phyloP scores from a whole-genome alignment of 1,284 basidiomycete genomes.

The Malassezia obtusa region DNA sequence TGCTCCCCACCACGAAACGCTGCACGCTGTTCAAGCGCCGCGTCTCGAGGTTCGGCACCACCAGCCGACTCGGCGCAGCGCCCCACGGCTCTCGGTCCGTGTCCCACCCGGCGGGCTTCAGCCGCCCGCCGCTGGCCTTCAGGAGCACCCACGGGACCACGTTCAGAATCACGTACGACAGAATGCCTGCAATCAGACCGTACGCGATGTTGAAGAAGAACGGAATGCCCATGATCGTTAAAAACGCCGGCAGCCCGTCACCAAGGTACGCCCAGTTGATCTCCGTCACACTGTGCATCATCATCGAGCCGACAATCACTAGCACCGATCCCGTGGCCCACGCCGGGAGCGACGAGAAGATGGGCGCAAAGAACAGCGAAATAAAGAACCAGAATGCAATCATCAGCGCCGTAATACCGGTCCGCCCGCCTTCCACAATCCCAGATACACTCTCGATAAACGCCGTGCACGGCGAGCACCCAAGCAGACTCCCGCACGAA shows the following conservation, averaged over 20 bases:
- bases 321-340: slow-evolving; percentile 83
- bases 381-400: slow-evolving; percentile 71
- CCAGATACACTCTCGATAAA: slow-evolving; percentile 64
- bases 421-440: slow-evolving; percentile 69
- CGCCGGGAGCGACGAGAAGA: slow-evolving; percentile 73
- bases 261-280: slow-evolving; percentile 80
- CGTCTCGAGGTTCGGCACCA: slow-evolving; percentile 23
- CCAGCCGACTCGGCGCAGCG: slow-evolving; percentile 10
- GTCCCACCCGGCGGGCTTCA: slow-evolving; percentile 57
- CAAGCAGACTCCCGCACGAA: slow-evolving; percentile 69
- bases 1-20: slow-evolving; percentile 1
- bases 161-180: slow-evolving; percentile 65
- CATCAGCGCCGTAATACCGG: slow-evolving; percentile 70
- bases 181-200: slow-evolving; percentile 71
- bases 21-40: slow-evolving; percentile 17
- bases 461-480: slow-evolving; percentile 76
- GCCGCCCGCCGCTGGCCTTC: slow-evolving; percentile 56
- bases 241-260: slow-evolving; percentile 60
- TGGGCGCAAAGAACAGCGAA: slow-evolving; percentile 77
- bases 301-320: slow-evolving; percentile 74
- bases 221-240: slow-evolving; percentile 28
- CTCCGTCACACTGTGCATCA: slow-evolving; percentile 74
- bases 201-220: slow-evolving; percentile 64
- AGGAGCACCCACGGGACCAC: slow-evolving; percentile 58
- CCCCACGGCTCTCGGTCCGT: slow-evolving; percentile 44